phyloP scores from a whole-genome alignment of 2,329 filamentous ascomycete genomes.

The Ceratocystis eucalypticola region DNA sequence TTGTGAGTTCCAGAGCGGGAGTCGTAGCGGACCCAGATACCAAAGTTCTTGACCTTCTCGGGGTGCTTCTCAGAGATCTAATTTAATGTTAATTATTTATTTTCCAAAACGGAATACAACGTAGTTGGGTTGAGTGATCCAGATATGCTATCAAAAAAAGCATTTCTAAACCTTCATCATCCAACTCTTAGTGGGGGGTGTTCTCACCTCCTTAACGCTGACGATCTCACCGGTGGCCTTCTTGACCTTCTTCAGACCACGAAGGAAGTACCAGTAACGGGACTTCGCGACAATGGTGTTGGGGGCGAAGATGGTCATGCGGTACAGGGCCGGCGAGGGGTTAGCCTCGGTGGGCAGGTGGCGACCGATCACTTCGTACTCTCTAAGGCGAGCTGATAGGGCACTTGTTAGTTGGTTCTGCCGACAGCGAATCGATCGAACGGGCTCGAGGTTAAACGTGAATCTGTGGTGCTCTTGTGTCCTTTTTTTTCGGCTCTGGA shows the following conservation, averaged over 20 bases:
- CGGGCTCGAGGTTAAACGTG: constrained; percentile 5
- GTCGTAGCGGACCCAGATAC: constrained; percentile 99
- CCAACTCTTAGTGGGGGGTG: background rate
- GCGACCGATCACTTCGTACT: constrained; percentile 99
- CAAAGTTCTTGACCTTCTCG: constrained; percentile 99
- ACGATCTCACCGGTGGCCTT: constrained; percentile 99
- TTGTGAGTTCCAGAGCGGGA: constrained; percentile 99
- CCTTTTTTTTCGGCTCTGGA: background rate
- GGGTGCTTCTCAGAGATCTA: constrained; percentile 98
- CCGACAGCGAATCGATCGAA: constrained; percentile 9
- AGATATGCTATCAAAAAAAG: background rate
- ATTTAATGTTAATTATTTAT: background rate
- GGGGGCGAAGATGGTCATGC: constrained; percentile 99
- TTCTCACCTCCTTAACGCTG: constrained; percentile 78
- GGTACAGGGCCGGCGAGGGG: constrained; percentile 96
- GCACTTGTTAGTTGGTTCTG: constrained; percentile 23
- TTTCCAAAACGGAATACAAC: background rate
- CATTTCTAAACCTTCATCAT: background rate
- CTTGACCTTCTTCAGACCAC: constrained; percentile 99
- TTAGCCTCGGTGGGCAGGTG: constrained; percentile 96
- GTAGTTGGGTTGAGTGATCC: background rate
- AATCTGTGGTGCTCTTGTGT: constrained; percentile 5
- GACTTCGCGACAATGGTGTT: constrained; percentile 98
- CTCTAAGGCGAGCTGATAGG: constrained; percentile 83
- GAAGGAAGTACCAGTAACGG: constrained; percentile 99